These are phyloP conservation scores for Periglandula ipomoeae DNA, from an alignment of 2,329 filamentous ascomycete genomes.

Conservation along the genomic window DNA sequence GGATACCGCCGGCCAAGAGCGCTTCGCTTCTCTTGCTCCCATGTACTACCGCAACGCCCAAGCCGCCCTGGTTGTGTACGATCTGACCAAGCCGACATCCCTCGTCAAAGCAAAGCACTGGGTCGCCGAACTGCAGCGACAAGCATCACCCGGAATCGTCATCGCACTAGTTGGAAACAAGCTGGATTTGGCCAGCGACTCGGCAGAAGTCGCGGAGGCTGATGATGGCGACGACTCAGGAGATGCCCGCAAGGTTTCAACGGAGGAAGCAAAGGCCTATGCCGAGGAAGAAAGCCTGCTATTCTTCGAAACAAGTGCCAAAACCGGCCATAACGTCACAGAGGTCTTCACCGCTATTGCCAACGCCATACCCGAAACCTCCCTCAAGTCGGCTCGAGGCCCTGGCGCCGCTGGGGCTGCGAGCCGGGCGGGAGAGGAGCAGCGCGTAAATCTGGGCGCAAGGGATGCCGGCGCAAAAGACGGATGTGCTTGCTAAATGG, in stretches of 20 bases:
- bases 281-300: conserved; percentile 89
- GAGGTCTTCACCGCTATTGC: conserved; percentile 98
- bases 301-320: conserved; percentile 97
- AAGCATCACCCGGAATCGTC: conserved; percentile 92
- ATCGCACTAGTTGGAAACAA: conserved; percentile 98
- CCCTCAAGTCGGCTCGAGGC: conserved; percentile 80
- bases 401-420: conserved; percentile 52
- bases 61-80: conserved; percentile 95
- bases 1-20: conserved; percentile 97
- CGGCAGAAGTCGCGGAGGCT: conserved; percentile 36
- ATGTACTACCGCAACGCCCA: conserved; percentile 99
- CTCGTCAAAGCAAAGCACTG: conserved; percentile 97
- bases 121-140: conserved; percentile 94
- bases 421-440: conserved; percentile 54
- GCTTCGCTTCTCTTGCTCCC: conserved; percentile 89
- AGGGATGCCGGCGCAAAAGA: conserved; percentile 74
- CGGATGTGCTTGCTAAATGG: conserved; percentile 70
- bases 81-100: conserved; percentile 92
- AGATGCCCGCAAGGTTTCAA: conserved; percentile 79
- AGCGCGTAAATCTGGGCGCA: conserved; percentile 74
- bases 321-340: conserved; percentile 87
- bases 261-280: conserved; percentile 85
- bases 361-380: conserved; percentile 95
- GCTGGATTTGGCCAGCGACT: conserved; percentile 71
- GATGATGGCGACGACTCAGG: conserved; percentile 54